These are phyloP conservation scores for Phialophora verrucosa DNA, from an alignment of 2,329 filamentous ascomycete species.

Conservation along the genomic window DNA sequence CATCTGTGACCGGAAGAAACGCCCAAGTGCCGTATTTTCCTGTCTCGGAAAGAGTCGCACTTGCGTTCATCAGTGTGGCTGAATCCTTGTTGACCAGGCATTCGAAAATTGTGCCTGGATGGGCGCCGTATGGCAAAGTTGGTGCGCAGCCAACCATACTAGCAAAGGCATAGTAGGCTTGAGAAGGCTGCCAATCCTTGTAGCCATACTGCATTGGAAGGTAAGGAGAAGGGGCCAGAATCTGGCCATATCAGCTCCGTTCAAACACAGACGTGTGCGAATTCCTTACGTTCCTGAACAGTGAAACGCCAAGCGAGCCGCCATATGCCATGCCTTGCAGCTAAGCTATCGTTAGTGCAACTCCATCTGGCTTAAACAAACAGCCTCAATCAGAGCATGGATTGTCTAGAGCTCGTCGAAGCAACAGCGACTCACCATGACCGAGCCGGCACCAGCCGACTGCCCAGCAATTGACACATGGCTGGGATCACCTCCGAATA, in stretches of 20 bases:
- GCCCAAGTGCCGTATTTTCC: conserved; percentile 51
- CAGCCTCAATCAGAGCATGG: conserved; percentile 42
- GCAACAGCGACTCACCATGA: conserved; percentile 39
- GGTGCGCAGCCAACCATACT: conserved; percentile 49
- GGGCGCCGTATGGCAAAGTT: conserved; percentile 40
- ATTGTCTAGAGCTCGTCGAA: not conserved
- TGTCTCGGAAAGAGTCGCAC: conserved; percentile 43
- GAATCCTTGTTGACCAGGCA: conserved; percentile 49
- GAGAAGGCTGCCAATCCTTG: conserved; percentile 53
- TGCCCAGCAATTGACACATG: conserved; percentile 59
- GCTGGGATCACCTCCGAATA: conserved; percentile 60
- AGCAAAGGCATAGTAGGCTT: conserved; percentile 56
- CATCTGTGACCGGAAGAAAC: conserved; percentile 54
- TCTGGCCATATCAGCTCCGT: conserved; percentile 33
- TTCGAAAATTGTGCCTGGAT: conserved; percentile 48
- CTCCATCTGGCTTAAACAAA: conserved; percentile 39
- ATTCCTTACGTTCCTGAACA: conserved; percentile 46
- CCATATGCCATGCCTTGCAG: conserved; percentile 62
- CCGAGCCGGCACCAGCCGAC: conserved; percentile 59
- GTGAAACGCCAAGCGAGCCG: conserved; percentile 46
- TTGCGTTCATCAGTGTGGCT: conserved; percentile 48
- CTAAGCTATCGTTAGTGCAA: conserved; percentile 39
- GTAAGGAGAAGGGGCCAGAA: conserved; percentile 56
- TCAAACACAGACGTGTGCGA: not conserved
- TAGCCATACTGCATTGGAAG: conserved; percentile 61